Conservation (phyloP, 306 rosid species). For the Glycine latifolia region DNA sequence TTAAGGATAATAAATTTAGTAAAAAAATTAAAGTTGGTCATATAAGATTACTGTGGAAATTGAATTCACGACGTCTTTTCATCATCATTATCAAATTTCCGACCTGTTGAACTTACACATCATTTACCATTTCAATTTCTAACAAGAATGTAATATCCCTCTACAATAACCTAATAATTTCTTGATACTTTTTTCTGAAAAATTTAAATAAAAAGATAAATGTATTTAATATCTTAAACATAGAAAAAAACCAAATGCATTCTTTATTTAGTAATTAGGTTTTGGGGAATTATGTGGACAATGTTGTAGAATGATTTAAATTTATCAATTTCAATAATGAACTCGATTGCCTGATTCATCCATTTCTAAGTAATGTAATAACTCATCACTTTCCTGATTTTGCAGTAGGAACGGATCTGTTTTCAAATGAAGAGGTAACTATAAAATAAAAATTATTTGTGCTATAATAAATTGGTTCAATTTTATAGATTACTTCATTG, state of each 20-base stretch:
- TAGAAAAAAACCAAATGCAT: no score
- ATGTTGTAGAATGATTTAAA: background rate
- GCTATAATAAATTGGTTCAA: no score
- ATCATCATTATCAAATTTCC: background rate
- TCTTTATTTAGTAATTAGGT: no score
- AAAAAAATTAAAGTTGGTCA: background rate
- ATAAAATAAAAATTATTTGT: background rate
- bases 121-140: background rate
- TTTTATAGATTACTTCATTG: background rate
- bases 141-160: background rate
- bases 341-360: background rate
- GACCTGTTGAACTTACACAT: constrained; percentile 1
- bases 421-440: constrained; percentile 53
- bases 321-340: background rate
- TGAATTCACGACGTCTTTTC: background rate
- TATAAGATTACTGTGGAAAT: background rate
- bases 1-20: constrained; percentile 6
- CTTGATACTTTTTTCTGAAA: background rate
- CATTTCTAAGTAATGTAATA: background rate
- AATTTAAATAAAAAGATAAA: background rate
- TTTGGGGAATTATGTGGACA: background rate
- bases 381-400: constrained; percentile 32
- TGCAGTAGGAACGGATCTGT: constrained; percentile 41
- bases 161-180: background rate
- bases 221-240: no score